phyloP scores from a whole-genome alignment of 192 early-diverging fungal species.

The Entomortierella beljakovae region DNA sequence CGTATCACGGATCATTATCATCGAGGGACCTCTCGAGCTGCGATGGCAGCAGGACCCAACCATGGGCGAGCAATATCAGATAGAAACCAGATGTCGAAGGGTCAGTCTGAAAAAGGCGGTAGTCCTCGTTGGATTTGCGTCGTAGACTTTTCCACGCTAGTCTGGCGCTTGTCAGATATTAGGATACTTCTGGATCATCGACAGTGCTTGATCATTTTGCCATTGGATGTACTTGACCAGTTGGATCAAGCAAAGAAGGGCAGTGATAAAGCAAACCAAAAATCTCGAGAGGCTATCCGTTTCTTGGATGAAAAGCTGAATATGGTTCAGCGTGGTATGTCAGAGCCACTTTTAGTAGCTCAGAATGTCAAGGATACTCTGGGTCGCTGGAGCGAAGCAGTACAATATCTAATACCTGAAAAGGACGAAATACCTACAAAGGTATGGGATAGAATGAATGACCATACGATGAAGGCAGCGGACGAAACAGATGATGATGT shows the following conservation, averaged over 20 bases:
- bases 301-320: slow-evolving; percentile 54
- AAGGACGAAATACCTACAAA: not conserved
- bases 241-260: slow-evolving; percentile 69
- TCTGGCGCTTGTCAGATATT: slow-evolving; percentile 59
- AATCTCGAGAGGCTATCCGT: slow-evolving; percentile 67
- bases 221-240: slow-evolving; percentile 65
- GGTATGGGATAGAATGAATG: not conserved
- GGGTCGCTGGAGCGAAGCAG: slow-evolving; percentile 57
- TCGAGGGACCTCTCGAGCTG: slow-evolving; percentile 10
- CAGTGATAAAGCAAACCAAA: slow-evolving; percentile 56
- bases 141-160: slow-evolving; percentile 60
- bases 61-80: slow-evolving; percentile 4
- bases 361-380: slow-evolving; percentile 63
- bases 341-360: slow-evolving; percentile 55
- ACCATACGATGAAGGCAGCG: not conserved
- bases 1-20: slow-evolving; percentile 40
- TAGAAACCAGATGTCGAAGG: not conserved
- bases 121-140: slow-evolving; percentile 48
- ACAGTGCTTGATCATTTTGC: slow-evolving; percentile 62
- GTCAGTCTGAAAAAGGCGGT: not conserved
- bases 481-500: not conserved
- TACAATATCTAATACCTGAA: slow-evolving; percentile 54
- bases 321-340: slow-evolving; percentile 17
- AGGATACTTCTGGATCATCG: slow-evolving; percentile 58
- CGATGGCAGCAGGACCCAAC: not conserved